phyloP scores from a whole-genome alignment of 2,329 filamentous ascomycete species.

The Alternaria postmessia region DNA sequence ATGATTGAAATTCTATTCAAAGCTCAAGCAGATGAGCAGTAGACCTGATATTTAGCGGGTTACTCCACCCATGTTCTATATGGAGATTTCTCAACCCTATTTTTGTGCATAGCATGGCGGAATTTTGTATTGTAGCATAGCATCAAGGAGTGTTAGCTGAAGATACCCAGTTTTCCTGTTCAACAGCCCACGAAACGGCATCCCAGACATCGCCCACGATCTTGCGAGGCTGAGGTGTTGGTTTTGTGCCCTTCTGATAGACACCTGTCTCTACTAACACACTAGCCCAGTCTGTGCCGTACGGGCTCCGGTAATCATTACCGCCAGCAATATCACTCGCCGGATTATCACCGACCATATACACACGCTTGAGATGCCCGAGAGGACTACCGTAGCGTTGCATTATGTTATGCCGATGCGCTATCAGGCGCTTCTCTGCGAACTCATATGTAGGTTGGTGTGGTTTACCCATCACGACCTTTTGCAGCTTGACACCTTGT shows the following conservation, averaged over 20 bases:
- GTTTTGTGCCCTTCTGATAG: constrained; percentile 64
- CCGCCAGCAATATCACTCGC: constrained; percentile 91
- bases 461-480: constrained; percentile 84
- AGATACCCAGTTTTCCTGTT: constrained; percentile 56
- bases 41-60: neutral
- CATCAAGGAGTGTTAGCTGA: constrained; percentile 8
- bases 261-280: constrained; percentile 84
- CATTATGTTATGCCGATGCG: constrained; percentile 64
- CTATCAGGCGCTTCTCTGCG: constrained; percentile 76
- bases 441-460: constrained; percentile 79
- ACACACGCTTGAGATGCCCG: constrained; percentile 73
- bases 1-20: neutral
- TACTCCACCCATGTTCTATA: neutral
- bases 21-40: neutral
- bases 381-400: constrained; percentile 33
- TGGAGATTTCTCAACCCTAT: neutral
- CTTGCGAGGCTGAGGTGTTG: constrained; percentile 68
- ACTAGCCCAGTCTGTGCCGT: constrained; percentile 77
- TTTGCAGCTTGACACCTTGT: constrained; percentile 64
- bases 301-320: constrained; percentile 73
- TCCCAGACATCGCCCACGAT: constrained; percentile 78
- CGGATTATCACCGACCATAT: constrained; percentile 83
- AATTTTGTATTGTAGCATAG: neutral
- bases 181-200: constrained; percentile 79
- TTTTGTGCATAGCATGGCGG: neutral